phyloP scores from a whole-genome alignment of 2,329 filamentous ascomycete species.

The Dactylellina drechsleri region DNA sequence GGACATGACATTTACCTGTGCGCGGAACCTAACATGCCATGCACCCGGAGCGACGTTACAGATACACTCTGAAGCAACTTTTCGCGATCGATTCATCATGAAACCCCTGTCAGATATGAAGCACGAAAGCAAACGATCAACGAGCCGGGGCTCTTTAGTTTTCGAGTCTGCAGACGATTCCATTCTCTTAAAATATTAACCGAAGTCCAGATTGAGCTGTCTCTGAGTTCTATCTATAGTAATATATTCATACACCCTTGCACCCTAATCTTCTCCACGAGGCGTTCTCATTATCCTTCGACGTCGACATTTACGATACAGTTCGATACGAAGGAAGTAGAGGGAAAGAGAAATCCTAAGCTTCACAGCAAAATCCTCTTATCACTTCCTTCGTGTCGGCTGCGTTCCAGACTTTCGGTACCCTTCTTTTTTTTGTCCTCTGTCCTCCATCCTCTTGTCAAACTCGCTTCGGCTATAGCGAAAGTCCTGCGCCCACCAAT shows the following conservation, averaged over 20 bases:
- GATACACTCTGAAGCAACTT: constrained; percentile 5
- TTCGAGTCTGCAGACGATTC: too few relatives aligned
- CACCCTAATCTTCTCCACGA: too few relatives aligned
- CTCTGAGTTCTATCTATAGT: constrained; percentile 37
- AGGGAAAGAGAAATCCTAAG: constrained; percentile 1
- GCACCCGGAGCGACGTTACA: neutral
- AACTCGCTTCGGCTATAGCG: too few relatives aligned
- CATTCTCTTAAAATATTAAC: too few relatives aligned
- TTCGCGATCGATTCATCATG: constrained; percentile 9
- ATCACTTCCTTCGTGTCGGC: constrained; percentile 2
- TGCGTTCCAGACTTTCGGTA: constrained; percentile 22
- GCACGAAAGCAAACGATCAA: constrained; percentile 16
- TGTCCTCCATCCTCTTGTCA: too few relatives aligned
- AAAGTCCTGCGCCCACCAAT: neutral
- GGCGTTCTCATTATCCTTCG: neutral
- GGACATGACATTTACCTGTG: too few relatives aligned
- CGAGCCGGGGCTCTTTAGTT: neutral
- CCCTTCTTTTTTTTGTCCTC: neutral
- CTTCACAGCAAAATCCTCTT: neutral
- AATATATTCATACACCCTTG: neutral
- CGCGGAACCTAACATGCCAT: too few relatives aligned
- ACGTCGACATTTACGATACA: neutral
- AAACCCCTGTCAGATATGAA: constrained; percentile 32
- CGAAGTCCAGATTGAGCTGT: neutral
- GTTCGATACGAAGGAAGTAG: neutral